phyloP scores from a whole-genome alignment of 371 early-diverging fungal species.

The Lichtheimia ramosa region DNA sequence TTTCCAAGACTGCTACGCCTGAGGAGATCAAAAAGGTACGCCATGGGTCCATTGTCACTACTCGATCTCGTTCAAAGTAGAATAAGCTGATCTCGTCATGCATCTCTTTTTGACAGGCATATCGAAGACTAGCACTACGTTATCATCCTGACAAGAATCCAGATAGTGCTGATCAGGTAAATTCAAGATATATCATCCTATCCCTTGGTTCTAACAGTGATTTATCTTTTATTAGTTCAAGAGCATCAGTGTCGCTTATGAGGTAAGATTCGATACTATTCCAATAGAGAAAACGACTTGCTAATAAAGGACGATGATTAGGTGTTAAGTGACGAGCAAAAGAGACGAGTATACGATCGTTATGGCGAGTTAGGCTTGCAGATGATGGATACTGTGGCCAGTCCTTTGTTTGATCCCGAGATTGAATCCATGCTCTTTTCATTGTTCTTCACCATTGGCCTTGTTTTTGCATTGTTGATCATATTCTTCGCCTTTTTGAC shows the following conservation, averaged over 20 bases:
- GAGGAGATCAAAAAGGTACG: conserved; percentile 65
- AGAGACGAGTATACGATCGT: conserved; percentile 79
- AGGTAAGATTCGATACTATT: conserved; percentile 36
- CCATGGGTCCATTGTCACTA: not conserved
- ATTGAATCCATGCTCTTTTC: conserved; percentile 72
- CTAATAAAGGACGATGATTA: not conserved
- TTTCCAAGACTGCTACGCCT: conserved; percentile 57
- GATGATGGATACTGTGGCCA: conserved; percentile 75
- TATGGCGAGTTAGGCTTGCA: conserved; percentile 87
- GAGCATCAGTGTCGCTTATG: conserved; percentile 82
- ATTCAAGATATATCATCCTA: not conserved
- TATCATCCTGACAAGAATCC: conserved; percentile 83
- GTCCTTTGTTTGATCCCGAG: conserved; percentile 78
- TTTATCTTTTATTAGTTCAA: conserved; percentile 57
- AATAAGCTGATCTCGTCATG: not conserved
- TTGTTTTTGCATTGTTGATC: conserved; percentile 65
- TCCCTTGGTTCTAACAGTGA: not conserved
- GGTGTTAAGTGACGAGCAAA: conserved; percentile 69
- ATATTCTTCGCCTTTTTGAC: conserved; percentile 78
- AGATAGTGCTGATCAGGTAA: conserved; percentile 52
- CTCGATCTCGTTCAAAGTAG: not conserved
- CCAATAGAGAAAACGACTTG: not conserved
- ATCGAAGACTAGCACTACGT: conserved; percentile 64
- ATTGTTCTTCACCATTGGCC: conserved; percentile 54
- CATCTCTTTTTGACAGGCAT: conserved; percentile 16